These are phyloP conservation scores for Zanthoxylum bungeanum DNA, from an alignment of 345 rosid species.

Conservation along the genomic window DNA sequence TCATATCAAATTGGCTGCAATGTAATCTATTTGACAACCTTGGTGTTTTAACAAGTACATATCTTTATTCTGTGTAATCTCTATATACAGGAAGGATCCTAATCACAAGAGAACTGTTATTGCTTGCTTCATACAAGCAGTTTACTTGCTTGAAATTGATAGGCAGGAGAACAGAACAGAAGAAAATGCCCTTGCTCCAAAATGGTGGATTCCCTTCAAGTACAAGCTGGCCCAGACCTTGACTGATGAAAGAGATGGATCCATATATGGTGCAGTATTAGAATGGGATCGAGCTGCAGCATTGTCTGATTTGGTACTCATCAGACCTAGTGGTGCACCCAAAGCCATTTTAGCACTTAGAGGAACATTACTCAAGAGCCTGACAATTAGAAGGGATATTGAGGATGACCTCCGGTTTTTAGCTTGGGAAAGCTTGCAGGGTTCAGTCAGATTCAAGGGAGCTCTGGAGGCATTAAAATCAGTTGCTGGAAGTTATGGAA, in stretches of 20 bases:
- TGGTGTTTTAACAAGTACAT: slow-evolving; percentile 1
- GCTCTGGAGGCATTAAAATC: slow-evolving; percentile 61
- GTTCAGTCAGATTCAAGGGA: slow-evolving; percentile 75
- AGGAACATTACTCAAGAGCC: slow-evolving; percentile 83
- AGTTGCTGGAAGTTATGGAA: slow-evolving; percentile 72
- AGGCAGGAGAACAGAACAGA: slow-evolving; percentile 72
- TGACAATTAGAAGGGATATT: slow-evolving; percentile 75
- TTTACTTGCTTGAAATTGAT: slow-evolving; percentile 86
- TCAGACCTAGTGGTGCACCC: slow-evolving; percentile 94
- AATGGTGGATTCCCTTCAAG: slow-evolving; percentile 95
- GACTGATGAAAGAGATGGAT: slow-evolving; percentile 78
- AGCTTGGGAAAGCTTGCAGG: slow-evolving; percentile 94
- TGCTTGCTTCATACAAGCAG: slow-evolving; percentile 95
- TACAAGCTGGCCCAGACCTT: slow-evolving; percentile 72
- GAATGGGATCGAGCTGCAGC: slow-evolving; percentile 97
- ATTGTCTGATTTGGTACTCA: slow-evolving; percentile 62
- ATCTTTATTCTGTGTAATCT: neutral
- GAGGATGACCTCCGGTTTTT: slow-evolving; percentile 95
- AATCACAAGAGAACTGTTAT: slow-evolving; percentile 88
- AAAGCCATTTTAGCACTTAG: slow-evolving; percentile 73
- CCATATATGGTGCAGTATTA: slow-evolving; percentile 78
- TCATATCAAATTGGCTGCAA: neutral
- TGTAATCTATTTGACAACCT: neutral
- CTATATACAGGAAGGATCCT: slow-evolving; percentile 66
- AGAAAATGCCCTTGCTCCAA: slow-evolving; percentile 77